phyloP scores from a whole-genome alignment of 202 grass and related monocot species.

The Digitaria exilis region DNA sequence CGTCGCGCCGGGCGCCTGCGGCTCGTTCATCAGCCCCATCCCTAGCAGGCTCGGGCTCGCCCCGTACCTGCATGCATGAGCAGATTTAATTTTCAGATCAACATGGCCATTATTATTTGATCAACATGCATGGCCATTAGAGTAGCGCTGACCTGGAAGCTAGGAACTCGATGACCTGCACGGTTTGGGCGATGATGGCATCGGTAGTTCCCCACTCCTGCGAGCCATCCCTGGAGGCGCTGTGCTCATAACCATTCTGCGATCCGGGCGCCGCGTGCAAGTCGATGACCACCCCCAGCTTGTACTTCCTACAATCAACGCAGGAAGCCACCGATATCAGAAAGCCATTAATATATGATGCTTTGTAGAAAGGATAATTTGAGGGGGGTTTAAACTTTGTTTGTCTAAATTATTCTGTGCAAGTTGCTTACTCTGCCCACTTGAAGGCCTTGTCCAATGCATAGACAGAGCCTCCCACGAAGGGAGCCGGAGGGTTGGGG shows the following conservation, averaged over 20 bases:
- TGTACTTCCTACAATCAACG: conserved; percentile 43
- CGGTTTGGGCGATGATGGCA: conserved; percentile 41
- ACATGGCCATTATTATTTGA: too few species aligned
- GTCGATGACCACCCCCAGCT: conserved; percentile 52
- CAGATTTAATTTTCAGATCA: too few species aligned
- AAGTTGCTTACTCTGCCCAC: conserved; percentile 58
- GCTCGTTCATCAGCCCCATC: too few species aligned
- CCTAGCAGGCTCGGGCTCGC: too few species aligned
- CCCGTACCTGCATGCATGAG: too few species aligned
- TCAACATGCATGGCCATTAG: too few species aligned
- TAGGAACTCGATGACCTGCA: conserved; percentile 60
- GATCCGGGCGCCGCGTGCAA: conserved; percentile 56
- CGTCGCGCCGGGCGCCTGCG: too few species aligned
- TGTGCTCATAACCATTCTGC: conserved; percentile 54
- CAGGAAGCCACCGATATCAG: too few species aligned
- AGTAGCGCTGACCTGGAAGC: conserved; percentile 7
- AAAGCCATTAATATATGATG: too few species aligned
- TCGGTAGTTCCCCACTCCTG: conserved; percentile 55
- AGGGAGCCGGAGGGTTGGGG: conserved; percentile 63
- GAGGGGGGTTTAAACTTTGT: too few species aligned
- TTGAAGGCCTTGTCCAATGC: conserved; percentile 68
- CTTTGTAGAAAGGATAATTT: too few species aligned
- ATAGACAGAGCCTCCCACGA: conserved; percentile 67
- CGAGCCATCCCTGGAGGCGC: conserved; percentile 47
- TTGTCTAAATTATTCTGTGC: not conserved